Conservation (phyloP, 164 flowering plant species). For the Kingdonia uniflora region DNA sequence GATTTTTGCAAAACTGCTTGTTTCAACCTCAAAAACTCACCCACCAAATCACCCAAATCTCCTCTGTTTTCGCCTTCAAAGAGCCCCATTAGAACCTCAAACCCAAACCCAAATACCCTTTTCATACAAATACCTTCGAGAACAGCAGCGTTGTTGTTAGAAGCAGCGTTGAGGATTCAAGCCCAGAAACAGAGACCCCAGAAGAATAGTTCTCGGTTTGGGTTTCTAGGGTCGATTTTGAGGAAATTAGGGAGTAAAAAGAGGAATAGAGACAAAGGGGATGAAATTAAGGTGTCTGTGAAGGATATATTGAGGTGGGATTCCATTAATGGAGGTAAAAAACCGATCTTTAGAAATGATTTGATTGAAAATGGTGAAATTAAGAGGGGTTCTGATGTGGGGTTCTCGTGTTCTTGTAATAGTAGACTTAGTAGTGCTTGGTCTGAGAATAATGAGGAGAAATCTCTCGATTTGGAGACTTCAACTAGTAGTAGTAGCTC, state of each 20-base stretch:
- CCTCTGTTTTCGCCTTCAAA: slow-evolving; percentile 37
- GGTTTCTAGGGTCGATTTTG: slow-evolving; percentile 55
- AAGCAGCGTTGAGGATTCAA: slow-evolving; percentile 62
- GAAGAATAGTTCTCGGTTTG: slow-evolving; percentile 19
- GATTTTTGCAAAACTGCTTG: slow-evolving; percentile 42
- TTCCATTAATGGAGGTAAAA: slow-evolving; percentile 14
- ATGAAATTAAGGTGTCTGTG: slow-evolving; percentile 17
- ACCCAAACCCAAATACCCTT: slow-evolving; percentile 24
- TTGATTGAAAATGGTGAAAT: slow-evolving; percentile 5
- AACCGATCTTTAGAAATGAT: neutral
- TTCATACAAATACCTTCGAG: slow-evolving; percentile 53
- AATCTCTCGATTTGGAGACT: slow-evolving; percentile 45
- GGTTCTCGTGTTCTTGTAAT: slow-evolving; percentile 25
- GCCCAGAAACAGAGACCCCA: slow-evolving; percentile 28
- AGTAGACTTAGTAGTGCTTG: slow-evolving; percentile 44
- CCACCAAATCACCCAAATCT: slow-evolving; percentile 41
- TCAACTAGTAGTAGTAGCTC: slow-evolving; percentile 26
- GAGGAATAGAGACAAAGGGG: slow-evolving; percentile 12
- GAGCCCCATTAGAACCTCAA: slow-evolving; percentile 36
- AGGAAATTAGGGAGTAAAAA: slow-evolving; percentile 35
- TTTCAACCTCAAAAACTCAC: slow-evolving; percentile 12
- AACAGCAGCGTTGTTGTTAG: slow-evolving; percentile 58
- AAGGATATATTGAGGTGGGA: slow-evolving; percentile 28
- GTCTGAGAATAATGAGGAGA: slow-evolving; percentile 58
- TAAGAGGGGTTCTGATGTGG: slow-evolving; percentile 13